phyloP scores from a whole-genome alignment of 2,329 filamentous ascomycete genomes.

The Dothistroma pini region DNA sequence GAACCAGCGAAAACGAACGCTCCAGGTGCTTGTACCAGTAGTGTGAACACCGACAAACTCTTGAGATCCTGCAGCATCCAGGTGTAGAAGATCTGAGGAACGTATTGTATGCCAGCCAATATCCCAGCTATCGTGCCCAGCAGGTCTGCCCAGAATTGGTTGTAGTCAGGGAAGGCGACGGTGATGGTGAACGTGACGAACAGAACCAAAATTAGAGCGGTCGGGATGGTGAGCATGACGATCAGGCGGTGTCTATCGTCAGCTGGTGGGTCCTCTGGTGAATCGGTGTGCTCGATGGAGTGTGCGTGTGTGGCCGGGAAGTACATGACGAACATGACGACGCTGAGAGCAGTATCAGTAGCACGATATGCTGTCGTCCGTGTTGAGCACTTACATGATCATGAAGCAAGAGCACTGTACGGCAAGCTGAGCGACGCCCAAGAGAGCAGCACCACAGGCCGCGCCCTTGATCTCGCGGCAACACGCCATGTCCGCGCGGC shows the following conservation, averaged over 20 bases:
- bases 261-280: conserved; percentile 49
- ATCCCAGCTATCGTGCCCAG: conserved; percentile 75
- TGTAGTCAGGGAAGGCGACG: conserved; percentile 58
- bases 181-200: conserved; percentile 63
- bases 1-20: conserved; percentile 86
- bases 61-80: conserved; percentile 80
- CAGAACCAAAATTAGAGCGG: conserved; percentile 71
- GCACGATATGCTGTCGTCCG: background rate
- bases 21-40: conserved; percentile 95
- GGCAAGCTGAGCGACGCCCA: conserved; percentile 88
- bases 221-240: conserved; percentile 67
- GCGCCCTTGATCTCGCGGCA: conserved; percentile 77
- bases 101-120: conserved; percentile 83
- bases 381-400: conserved; percentile 64
- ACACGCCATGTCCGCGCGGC: conserved; percentile 76
- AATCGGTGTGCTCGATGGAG: conserved; percentile 52
- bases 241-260: conserved; percentile 54
- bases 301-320: conserved; percentile 57
- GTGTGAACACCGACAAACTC: conserved; percentile 93
- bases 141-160: conserved; percentile 78
- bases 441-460: conserved; percentile 77
- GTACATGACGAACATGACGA: conserved; percentile 91
- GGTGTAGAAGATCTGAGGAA: conserved; percentile 93
- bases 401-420: conserved; percentile 90
- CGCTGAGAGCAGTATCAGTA: conserved; percentile 49